Evolutionary conservation across 345 rosid genomes (phyloP).

Genomic region (Aethionema arabicum): DNA sequence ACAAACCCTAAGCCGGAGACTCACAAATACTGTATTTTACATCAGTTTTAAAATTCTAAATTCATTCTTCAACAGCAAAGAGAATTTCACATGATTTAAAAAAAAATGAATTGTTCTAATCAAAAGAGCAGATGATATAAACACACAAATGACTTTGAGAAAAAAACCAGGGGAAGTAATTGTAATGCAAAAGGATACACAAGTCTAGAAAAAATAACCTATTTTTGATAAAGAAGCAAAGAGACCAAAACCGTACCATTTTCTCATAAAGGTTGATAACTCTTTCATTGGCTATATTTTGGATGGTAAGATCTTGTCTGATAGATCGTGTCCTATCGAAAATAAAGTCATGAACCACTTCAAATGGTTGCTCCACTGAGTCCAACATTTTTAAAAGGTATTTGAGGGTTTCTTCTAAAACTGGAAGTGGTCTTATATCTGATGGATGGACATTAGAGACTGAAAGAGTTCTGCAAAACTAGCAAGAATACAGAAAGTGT

Average conservation of each 20-base stretch:
- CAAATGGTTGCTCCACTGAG: slow-evolving; percentile 59
- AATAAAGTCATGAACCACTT: slow-evolving; percentile 86
- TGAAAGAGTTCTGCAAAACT: slow-evolving; percentile 96
- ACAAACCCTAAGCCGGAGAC: too few species aligned
- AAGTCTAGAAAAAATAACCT: slow-evolving; percentile 4
- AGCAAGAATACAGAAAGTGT: slow-evolving; percentile 25
- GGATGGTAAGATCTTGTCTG: slow-evolving; percentile 93
- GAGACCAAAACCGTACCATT: slow-evolving; percentile 55
- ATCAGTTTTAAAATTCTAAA: too few species aligned
- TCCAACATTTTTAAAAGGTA: slow-evolving; percentile 68
- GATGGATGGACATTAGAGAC: slow-evolving; percentile 47
- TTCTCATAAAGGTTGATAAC: slow-evolving; percentile 71
- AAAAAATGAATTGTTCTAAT: not conserved
- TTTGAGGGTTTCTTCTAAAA: slow-evolving; percentile 67
- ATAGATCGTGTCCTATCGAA: slow-evolving; percentile 94
- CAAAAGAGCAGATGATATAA: not conserved
- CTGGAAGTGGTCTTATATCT: slow-evolving; percentile 75
- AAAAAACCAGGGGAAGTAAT: slow-evolving; percentile 5
- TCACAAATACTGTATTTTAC: too few species aligned
- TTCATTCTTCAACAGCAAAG: not conserved
- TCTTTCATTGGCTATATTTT: slow-evolving; percentile 58
- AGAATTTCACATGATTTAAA: not conserved
- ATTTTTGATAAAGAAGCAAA: not conserved
- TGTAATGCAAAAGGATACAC: not conserved
- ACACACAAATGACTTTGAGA: slow-evolving; percentile 12